A percentile compares a stretch with the other conserved stretches of the same genome.
Evolutionary conservation across 805 yeast genomes (phyloP).

Genomic region (Ogataea thermomethanolica): DNA sequence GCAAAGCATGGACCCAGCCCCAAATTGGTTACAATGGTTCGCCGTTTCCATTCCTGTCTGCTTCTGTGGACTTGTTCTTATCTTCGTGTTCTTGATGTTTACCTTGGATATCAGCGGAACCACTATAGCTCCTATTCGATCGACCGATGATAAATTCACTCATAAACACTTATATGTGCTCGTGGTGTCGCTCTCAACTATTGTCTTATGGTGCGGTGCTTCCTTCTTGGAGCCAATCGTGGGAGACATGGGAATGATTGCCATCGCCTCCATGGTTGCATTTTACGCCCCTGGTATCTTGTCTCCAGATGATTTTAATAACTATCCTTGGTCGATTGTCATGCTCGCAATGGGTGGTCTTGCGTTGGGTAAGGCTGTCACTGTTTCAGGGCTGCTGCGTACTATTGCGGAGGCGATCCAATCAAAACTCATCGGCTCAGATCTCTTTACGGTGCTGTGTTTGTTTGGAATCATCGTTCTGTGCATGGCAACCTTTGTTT

Average conservation of each 20-base stretch:
- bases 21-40: conserved; percentile 93
- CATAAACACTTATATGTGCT: conserved; percentile 73
- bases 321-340: conserved; percentile 95
- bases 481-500: conserved; percentile 88
- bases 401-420: conserved; percentile 75
- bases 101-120: conserved; percentile 50
- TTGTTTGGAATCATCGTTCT: conserved; percentile 80
- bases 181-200: conserved; percentile 64
- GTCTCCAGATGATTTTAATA: conserved; percentile 88
- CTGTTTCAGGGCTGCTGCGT: conserved; percentile 80
- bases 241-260: conserved; percentile 97
- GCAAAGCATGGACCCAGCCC: conserved; percentile 79
- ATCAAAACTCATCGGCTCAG: conserved; percentile 57
- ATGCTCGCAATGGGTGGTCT: conserved; percentile 97
- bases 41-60: conserved; percentile 81
- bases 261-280: conserved; percentile 84
- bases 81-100: conserved; percentile 70
- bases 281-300: conserved; percentile 89
- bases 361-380: conserved; percentile 91
- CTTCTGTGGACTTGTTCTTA: conserved; percentile 52
- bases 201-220: conserved; percentile 85
- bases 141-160: conserved; percentile 64
- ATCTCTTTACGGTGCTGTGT: conserved; percentile 68
- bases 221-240: conserved; percentile 65
- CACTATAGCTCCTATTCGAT: conserved; percentile 56